phyloP scores from a whole-genome alignment of 2,329 filamentous ascomycete genomes.

The Colletotrichum sublineola region DNA sequence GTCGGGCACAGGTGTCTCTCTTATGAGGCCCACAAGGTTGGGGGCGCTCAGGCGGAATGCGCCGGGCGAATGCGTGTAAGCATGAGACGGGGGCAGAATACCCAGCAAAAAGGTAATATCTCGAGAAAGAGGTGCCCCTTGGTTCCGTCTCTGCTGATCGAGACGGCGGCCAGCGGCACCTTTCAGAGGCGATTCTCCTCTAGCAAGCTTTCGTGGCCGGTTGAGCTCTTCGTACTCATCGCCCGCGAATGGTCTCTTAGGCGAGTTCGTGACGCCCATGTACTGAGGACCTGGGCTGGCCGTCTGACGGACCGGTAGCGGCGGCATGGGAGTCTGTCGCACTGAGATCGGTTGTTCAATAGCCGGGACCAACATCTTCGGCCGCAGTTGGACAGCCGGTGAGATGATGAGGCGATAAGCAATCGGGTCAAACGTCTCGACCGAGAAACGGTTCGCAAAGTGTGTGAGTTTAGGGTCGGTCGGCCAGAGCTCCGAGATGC shows the following conservation, averaged over 20 bases:
- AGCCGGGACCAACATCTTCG: constrained; percentile 68
- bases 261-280: constrained; percentile 64
- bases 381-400: constrained; percentile 80
- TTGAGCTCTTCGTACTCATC: constrained; percentile 82
- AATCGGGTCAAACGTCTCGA: constrained; percentile 83
- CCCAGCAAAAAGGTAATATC: constrained; percentile 75
- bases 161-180: constrained; percentile 87
- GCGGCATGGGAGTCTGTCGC: constrained; percentile 60
- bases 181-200: constrained; percentile 94
- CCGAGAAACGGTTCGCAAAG: constrained; percentile 83
- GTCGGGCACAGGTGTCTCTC: constrained; percentile 75
- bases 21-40: constrained; percentile 80
- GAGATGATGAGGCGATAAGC: constrained; percentile 87
- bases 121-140: constrained; percentile 78
- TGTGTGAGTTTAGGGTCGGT: constrained; percentile 82
- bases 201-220: constrained; percentile 86
- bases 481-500: constrained; percentile 95
- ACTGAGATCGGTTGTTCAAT: constrained; percentile 65
- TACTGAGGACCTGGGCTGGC: constrained; percentile 64
- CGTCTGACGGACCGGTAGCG: constrained; percentile 48
- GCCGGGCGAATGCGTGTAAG: constrained; percentile 81
- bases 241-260: constrained; percentile 71
- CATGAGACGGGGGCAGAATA: constrained; percentile 79
- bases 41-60: constrained; percentile 77
- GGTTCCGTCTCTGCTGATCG: constrained; percentile 79